phyloP scores from a whole-genome alignment of 129 eudicot genomes.

The Pseudognaphalium luteoalbum region DNA sequence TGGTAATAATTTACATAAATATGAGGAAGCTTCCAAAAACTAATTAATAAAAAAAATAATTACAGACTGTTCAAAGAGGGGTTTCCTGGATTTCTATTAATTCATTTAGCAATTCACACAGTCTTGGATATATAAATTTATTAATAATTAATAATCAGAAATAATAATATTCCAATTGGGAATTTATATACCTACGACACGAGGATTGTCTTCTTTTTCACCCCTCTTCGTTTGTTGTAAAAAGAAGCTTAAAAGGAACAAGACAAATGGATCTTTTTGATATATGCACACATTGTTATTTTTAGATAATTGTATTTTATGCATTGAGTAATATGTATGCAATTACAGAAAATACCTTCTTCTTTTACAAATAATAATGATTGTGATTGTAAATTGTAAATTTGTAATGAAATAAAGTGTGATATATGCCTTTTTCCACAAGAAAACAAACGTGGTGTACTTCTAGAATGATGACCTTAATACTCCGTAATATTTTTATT shows the following conservation, averaged over 20 bases:
- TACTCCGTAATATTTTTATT: background rate
- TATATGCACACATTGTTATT: slow-evolving; percentile 2
- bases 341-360: slow-evolving; percentile 1
- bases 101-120: slow-evolving; percentile 19
- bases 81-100: background rate
- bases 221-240: slow-evolving; percentile 10
- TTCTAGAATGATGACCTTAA: slow-evolving; percentile 10
- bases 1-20: slow-evolving; percentile 23
- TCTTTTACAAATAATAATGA: background rate
- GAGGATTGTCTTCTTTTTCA: slow-evolving; percentile 24
- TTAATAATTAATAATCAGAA: background rate
- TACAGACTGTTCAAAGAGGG: slow-evolving; percentile 33
- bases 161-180: slow-evolving; percentile 9
- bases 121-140: slow-evolving; percentile 3
- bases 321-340: background rate
- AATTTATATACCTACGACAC: slow-evolving; percentile 33
- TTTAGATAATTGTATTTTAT: background rate
- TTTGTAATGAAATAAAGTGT: background rate
- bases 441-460: slow-evolving; percentile 25
- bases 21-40: slow-evolving; percentile 29
- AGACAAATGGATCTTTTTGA: slow-evolving; percentile 37
- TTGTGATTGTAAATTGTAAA: background rate
- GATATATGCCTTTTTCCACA: background rate
- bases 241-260: slow-evolving; percentile 27
- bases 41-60: background rate